A percentile compares a stretch with the other conserved stretches of the same genome.
Conservation (phyloP, 1,139 yeast species). For the Debaryomyces robertsiae region DNA sequence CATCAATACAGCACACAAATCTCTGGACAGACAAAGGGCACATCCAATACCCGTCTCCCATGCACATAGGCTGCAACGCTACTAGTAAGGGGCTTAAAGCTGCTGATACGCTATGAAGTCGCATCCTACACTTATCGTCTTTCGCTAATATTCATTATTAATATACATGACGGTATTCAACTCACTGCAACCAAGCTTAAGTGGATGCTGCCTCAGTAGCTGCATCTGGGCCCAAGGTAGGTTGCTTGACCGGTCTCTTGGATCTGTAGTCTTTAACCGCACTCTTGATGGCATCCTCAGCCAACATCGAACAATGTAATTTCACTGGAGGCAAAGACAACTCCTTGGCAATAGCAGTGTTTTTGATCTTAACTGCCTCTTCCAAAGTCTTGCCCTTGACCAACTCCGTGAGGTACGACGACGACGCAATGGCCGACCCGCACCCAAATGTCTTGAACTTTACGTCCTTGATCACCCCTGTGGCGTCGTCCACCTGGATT, state of each 20-base stretch:
- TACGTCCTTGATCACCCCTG: slow-evolving; percentile 91
- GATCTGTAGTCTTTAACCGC: slow-evolving; percentile 93
- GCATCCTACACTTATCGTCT: too few species aligned
- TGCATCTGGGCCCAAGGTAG: slow-evolving; percentile 57
- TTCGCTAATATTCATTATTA: not conserved
- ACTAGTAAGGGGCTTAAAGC: too few species aligned
- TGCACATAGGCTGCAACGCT: too few species aligned
- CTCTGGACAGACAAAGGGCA: too few species aligned
- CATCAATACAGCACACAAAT: slow-evolving; percentile 1
- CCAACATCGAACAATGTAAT: slow-evolving; percentile 96
- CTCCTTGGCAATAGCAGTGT: slow-evolving; percentile 91
- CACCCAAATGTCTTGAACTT: slow-evolving; percentile 98
- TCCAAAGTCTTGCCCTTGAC: slow-evolving; percentile 95
- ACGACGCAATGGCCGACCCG: slow-evolving; percentile 96
- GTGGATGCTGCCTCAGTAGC: slow-evolving; percentile 20
- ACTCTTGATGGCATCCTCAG: slow-evolving; percentile 97
- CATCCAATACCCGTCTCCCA: too few species aligned
- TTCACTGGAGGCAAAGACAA: slow-evolving; percentile 95
- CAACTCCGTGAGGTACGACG: slow-evolving; percentile 91
- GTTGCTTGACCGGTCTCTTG: slow-evolving; percentile 54
- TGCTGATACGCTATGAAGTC: too few species aligned
- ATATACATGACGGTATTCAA: not conserved
- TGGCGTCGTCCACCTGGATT: slow-evolving; percentile 85
- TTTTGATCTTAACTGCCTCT: slow-evolving; percentile 88
- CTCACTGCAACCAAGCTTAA: slow-evolving; percentile 1